A percentile compares a stretch with the other conserved stretches of the same genome.
phyloP scores from a whole-genome alignment of 2,329 filamentous ascomycete genomes.

The Aspergillus sp. region DNA sequence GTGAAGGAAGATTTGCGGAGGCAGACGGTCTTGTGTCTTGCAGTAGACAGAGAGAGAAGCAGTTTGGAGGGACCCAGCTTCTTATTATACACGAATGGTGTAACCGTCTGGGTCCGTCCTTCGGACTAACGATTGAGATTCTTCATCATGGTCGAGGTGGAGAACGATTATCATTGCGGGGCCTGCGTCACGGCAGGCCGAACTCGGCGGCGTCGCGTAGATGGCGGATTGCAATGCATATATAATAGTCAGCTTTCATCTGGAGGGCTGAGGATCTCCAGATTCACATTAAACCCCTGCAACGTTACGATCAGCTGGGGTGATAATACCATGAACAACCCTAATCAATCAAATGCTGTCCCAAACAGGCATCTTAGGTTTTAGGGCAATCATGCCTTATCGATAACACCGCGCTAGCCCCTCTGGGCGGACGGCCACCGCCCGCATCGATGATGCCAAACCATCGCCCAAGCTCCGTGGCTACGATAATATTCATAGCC shows the following conservation, averaged over 20 bases:
- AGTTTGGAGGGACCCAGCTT: not conserved
- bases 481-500: not conserved
- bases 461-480: not conserved
- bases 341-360: not conserved
- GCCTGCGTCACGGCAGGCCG: not conserved
- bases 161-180: conserved; percentile 4
- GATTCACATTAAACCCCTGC: no score
- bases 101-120: not conserved
- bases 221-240: no score
- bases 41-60: not conserved
- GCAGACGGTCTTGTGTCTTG: not conserved
- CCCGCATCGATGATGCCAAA: conserved; percentile 4
- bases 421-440: conserved; percentile 11
- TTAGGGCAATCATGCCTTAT: conserved; percentile 16
- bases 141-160: not conserved
- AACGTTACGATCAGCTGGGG: no score
- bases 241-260: no score
- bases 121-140: not conserved
- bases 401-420: conserved; percentile 19
- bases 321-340: not conserved
- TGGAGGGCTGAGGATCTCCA: no score
- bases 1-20: not conserved
- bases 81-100: not conserved
- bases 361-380: not conserved
- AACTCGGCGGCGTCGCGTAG: not conserved